Conservation (phyloP, 2,329 filamentous ascomycete genomes). For the Parafenestella ontariensis region DNA sequence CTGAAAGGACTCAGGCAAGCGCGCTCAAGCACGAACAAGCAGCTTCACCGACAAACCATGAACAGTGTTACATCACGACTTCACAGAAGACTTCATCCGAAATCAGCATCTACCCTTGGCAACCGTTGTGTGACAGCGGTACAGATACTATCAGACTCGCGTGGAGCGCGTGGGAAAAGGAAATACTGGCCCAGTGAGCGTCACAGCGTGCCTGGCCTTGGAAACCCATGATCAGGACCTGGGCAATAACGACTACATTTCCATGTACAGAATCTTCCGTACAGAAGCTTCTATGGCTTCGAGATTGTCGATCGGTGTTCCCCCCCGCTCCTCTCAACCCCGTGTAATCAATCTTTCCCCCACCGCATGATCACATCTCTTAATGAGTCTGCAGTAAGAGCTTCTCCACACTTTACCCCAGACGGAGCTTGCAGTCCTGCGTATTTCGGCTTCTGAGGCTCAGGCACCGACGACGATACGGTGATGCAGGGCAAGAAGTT, state of each 20-base stretch:
- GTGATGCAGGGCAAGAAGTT: slow-evolving; percentile 1
- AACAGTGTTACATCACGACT: slow-evolving; percentile 1
- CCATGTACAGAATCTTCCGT: slow-evolving; percentile 16
- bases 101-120: neutral
- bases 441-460: slow-evolving; percentile 28
- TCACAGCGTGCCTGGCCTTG: slow-evolving; percentile 10
- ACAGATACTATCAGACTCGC: neutral
- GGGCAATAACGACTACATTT: neutral
- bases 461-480: slow-evolving; percentile 26
- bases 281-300: slow-evolving; percentile 20
- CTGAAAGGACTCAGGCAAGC: neutral
- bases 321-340: slow-evolving; percentile 1
- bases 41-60: neutral
- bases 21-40: neutral
- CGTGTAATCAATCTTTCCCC: slow-evolving; percentile 9
- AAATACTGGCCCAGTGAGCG: slow-evolving; percentile 16
- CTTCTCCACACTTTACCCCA: slow-evolving; percentile 31
- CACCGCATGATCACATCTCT: slow-evolving; percentile 21
- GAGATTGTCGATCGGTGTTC: slow-evolving; percentile 5
- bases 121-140: neutral
- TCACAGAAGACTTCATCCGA: slow-evolving; percentile 1
- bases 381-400: slow-evolving; percentile 8
- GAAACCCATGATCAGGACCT: neutral
- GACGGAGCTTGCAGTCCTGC: slow-evolving; percentile 12
- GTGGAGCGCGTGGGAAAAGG: neutral